Base-by-base conservation (phyloP, 139 green algal species). In the Chlorella ohadii region DNA sequence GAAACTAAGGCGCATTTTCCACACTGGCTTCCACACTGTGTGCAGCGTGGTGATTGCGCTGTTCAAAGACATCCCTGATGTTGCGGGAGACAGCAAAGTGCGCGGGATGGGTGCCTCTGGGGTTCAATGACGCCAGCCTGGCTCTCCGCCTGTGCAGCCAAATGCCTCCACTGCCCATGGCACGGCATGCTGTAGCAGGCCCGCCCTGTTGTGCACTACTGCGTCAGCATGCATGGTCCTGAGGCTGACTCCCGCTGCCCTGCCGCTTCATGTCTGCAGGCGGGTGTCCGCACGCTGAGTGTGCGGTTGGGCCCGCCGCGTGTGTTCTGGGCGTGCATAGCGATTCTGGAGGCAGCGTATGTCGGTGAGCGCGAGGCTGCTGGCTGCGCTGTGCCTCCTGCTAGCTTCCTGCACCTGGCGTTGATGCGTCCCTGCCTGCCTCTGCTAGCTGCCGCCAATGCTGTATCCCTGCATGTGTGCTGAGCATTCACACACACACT, bases 21-120 rank as follows among this genome's bases (percentile, higher is more conserved):
- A n/a, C n/a, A n/a, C n/a, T n/a, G n/a, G n/a, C n/a, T n/a, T n/a
- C n/a, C n/a, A n/a, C n/a, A n/a, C n/a, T n/a, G n/a, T n/a, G n/a
- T n/a, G 51, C 51, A 59, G 92, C 15, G 84, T 98, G 19, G 97
- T 98, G 47, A 99, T 99, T 67, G 97, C 97, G 2, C 89, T 99
- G 34, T 99, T 99, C 92, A 99, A 99, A 77, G 96, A 99, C 87
- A 94, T 99, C 39, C 96, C 97, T 1, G 97, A 99, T 79, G 87
- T 96, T 4, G 88, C 91, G 72, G 96, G 96, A 0, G 96, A 99
- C 84, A 72, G 72, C 4, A 28, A 87, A 80, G 92, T 89, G 74
- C 36, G 71, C 3, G 41, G 41, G 28, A 17, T 34, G 38, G 44
- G 13, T n/a, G n/a, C n/a, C n/a, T n/a, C n/a, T n/a, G n/a, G n/a